Base-by-base conservation (phyloP, 2,329 filamentous ascomycete genomes). In the Colletotrichum spaethianum region DNA sequence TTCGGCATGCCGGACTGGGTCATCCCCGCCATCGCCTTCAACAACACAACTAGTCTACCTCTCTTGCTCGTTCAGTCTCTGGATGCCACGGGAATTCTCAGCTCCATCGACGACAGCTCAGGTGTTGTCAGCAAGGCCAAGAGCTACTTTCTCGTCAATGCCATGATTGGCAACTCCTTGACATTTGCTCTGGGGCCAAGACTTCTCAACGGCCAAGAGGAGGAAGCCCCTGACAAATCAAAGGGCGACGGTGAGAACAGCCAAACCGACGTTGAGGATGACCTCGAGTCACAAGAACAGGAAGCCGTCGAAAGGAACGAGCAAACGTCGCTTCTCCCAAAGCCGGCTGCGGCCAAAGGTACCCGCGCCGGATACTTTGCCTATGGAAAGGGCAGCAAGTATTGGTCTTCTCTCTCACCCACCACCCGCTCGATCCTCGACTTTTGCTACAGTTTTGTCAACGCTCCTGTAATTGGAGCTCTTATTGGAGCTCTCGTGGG, bases 71-170 rank as follows among this genome's bases (percentile, higher is more conserved):
- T 86, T 48, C 81, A 82, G 40, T 80, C 82, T 7, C 78, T 84
- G n/a, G 77, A 80, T 23, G 79, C 82, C 40, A 90, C 91, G 0
- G 90, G 89, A 2, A 88, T 92, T 33, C 81, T 93, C 8, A 78
- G 84, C 31, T 78, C 83, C 2, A 82, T 92, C 23, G 85, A 75
- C 75, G 85, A 78, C 83, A 81, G 2, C 75, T 80, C 2, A 81
- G 82, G 53, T 3, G 89, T 88, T 0, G 82, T 92, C 16, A 85
- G 88, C 64, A 83, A 91, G 12, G 90, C 90, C 8, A 89, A 92
- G 77, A 89, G 88, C 18, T 93, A 92, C 78, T 92, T 93, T 76
- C 80, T 93, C 4, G 87, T 93, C 70, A 92, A 90, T 74, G 87
- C 90, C 4, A 92, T 91, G 66, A 83, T 93, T 12, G 87, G 86